Evolutionary conservation across 345 rosid genomes (phyloP), one percentile per base, ranked within the genome.

Genomic region (Melastoma malabathricum): DNA sequence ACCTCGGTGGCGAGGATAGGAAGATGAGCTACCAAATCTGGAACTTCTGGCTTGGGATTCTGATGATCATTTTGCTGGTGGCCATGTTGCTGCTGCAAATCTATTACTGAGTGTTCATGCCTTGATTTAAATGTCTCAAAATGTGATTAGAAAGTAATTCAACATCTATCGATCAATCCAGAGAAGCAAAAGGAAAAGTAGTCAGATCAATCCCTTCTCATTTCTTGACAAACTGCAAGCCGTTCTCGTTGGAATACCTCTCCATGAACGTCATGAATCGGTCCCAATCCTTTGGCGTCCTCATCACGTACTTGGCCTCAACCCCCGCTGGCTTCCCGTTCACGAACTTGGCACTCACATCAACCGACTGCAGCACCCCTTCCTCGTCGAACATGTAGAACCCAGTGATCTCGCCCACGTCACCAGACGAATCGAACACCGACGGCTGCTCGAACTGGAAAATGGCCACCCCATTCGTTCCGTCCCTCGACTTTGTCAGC

Each of bases 201-300:
- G 5, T 31, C 38, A 31, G 10, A 31, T 31, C 38, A 31, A 31
- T 31, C 38, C 38, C 38, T 31, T 31, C 72, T 80, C 79, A 80
- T 50, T 75, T 84, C 63, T 92, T 86, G 66, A 92, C 59, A 60
- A 87, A 92, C 50, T 80, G 78, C 70, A 87, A 73, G 43, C 98
- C 96, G 18, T 92, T 86, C 49, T 69, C 87, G 60, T 80, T 73
- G 0, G 96, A 83, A 70, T 87, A 92, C 41, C 89, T 77, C 64
- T 92, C 95, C 96, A 92, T 84, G 73, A 92, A 92, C 68, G 95
- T 78, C 98, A 84, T 87, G 76, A 92, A 87, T 58, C 98, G 72
- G 55, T 87, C 98, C 95, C 98, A 84, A 15, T 86, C 98, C 18
- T 75, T 71, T 0, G 93, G 94, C 0, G 81, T 43, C 46, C 87